Base-by-base conservation (phyloP, 306 rosid genomes). In the Gynostemma pentaphyllum region DNA sequence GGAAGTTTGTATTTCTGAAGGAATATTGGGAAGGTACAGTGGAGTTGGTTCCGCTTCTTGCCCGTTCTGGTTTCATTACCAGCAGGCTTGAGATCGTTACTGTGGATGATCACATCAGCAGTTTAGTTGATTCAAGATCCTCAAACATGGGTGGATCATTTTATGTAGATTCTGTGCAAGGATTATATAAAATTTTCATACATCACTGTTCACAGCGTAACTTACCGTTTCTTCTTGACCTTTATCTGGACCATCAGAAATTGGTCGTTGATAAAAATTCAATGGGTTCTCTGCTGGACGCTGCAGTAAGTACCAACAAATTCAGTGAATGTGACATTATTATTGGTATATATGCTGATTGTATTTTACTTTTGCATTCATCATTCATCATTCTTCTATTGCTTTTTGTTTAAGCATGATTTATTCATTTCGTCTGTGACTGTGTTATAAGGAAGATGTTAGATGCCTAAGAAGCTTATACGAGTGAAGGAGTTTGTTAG, bases 21-120 rank as follows among this genome's bases (percentile, higher is more conserved):
- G 96, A 91, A 68, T 83, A 77, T 72, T 91, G 95, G 98, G 95
- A 85, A 73, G 89, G 95, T 60, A 85, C 95, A 27, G 67, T 69
- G 57, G 96, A 85, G 70, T 76, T 88, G 42, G 77, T 88, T 44
- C 64, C 75, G 59, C 83, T 87, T 76, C 72, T 91, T 72, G 89
- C 96, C 40, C 86, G 89, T 51, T 77, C 95, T 50, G 98, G 96
- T 78, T 82, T 79, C 70, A 70, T 91, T 48, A 73, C 80, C 26
- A 74, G 76, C 73, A 56, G 62, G 56, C 66, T 67, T 78, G 51
- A 68, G 34, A 28, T 61, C 29, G 49, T 68, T 47, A 27, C 65
- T 65, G 71, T 72, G 69, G 82, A 76, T 75, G 85, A 83, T 71
- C 56, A 37, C 66, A 66, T 68, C 54, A 81, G 78, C 76, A 62